phyloP scores from a whole-genome alignment of 371 early-diverging fungal species.

The Apophysomyces trapeziformis region DNA sequence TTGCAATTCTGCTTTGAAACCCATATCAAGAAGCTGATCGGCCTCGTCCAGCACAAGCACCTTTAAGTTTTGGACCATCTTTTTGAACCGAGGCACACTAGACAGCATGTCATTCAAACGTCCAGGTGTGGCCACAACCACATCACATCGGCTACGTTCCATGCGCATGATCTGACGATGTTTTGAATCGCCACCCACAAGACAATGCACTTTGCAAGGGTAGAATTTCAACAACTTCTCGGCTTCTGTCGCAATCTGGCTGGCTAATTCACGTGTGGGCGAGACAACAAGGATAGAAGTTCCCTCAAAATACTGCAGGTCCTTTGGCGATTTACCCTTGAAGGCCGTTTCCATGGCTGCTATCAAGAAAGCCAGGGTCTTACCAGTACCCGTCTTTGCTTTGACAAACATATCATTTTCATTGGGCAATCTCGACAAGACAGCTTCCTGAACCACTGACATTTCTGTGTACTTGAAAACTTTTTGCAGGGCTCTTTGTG shows the following conservation, averaged over 20 bases:
- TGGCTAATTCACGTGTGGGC: constrained; percentile 98
- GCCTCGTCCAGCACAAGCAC: constrained; percentile 98
- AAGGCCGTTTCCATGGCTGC: constrained; percentile 83
- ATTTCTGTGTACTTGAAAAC: constrained; percentile 77
- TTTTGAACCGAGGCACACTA: constrained; percentile 60
- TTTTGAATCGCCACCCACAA: constrained; percentile 92
- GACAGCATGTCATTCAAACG: constrained; percentile 87
- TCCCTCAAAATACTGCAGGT: constrained; percentile 51
- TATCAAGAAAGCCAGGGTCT: constrained; percentile 93
- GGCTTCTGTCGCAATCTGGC: constrained; percentile 92
- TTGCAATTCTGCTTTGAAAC: constrained; percentile 94
- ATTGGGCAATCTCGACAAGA: constrained; percentile 75
- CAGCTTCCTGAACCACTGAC: constrained; percentile 85
- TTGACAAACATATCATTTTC: constrained; percentile 82
- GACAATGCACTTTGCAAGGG: constrained; percentile 73
- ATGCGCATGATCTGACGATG: constrained; percentile 65
- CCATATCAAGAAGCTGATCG: constrained; percentile 98
- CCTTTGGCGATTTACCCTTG: constrained; percentile 34
- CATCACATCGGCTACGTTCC: constrained; percentile 70
- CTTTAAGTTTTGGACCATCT: constrained; percentile 64
- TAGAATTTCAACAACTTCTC: constrained; percentile 64
- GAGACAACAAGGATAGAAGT: constrained; percentile 86
- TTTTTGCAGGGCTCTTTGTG: constrained; percentile 64
- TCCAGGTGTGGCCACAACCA: constrained; percentile 97
- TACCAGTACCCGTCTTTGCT: constrained; percentile 99